Evolutionary conservation across 1,139 yeast species (phyloP), one percentile per base, ranked within the genome.

Genomic region (Yamadazyma oceani): DNA sequence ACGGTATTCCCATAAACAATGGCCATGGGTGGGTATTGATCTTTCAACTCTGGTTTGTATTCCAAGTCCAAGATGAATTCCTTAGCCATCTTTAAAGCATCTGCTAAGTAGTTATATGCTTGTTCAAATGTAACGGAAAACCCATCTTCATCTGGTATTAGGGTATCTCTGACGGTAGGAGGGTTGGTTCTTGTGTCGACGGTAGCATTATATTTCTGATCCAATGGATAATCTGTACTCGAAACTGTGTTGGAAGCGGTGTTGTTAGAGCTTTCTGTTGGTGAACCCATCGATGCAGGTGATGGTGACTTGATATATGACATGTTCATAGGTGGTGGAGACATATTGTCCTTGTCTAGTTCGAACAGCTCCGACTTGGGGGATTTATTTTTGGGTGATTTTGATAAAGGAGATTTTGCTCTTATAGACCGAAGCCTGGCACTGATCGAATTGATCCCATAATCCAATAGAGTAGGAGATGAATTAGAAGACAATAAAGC

Each of bases 21-120:
- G 0, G 87, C 94, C 63, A 89, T 58, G 1, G 96, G 96, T 3
- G 97, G 97, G 53, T 87, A 86, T 34, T 66, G 51, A 15, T 64
- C 61, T 13, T 60, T 61, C 24, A 69, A 53, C 12, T 64, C 67
- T 3, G 73, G 70, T 15, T 77, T 72, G 48, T 70, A 80, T 22
- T 75, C 74, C 27, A 89, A 62, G n/a, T 80, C 78, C 13, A 69
- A 60, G 19, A 82, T 48, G 50, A 78, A 89, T 42, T 66, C 60
- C 45, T 79, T 80, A 1, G 95, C 79, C 29, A 79, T 60, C 38
- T 66, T 62, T 35, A 89, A 64, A 0, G 94, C 80, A 34, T 82
- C 74, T 4, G 64, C 57, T 22, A 89, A 69, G 54, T 88, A 89
- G 3, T 69, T 71, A 44, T 78, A 78, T 0, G 89, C 82, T 24